A percentile compares a stretch with the other conserved stretches of the same genome.
These are phyloP conservation scores for Tricholoma saponaceum DNA, from an alignment of 768 basidiomycete genomes.

Conservation along the genomic window DNA sequence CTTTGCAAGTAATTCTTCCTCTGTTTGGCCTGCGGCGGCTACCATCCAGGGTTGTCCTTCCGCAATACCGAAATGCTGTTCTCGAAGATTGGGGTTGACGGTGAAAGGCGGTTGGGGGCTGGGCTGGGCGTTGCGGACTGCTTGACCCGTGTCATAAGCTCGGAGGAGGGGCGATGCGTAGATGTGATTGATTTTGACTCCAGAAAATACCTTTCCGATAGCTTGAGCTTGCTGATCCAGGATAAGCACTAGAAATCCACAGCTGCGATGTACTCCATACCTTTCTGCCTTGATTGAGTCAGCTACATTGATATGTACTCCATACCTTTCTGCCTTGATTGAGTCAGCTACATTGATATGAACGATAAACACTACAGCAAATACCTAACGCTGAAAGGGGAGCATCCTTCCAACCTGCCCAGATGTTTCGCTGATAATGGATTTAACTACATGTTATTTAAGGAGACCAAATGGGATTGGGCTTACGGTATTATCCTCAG, in stretches of 20 bases:
- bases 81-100: constrained; percentile 54
- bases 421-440: constrained; percentile 35
- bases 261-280: constrained; percentile 9
- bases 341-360: neutral
- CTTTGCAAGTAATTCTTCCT: constrained; percentile 42
- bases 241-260: neutral
- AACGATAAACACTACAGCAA: neutral
- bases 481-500: constrained; percentile 56
- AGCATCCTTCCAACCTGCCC: constrained; percentile 79
- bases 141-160: constrained; percentile 56
- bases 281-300: constrained; percentile 14
- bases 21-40: constrained; percentile 24
- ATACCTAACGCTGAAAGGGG: constrained; percentile 68
- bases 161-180: constrained; percentile 69
- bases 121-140: constrained; percentile 46
- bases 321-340: constrained; percentile 20
- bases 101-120: constrained; percentile 50
- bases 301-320: neutral
- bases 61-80: constrained; percentile 69
- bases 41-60: constrained; percentile 59
- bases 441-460: neutral
- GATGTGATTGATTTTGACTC: constrained; percentile 47
- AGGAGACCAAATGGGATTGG: neutral
- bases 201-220: constrained; percentile 49
- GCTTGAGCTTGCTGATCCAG: constrained; percentile 55